Base-by-base conservation (phyloP, 495 filamentous ascomycete species). In the Aspergillus saccharolyticus region DNA sequence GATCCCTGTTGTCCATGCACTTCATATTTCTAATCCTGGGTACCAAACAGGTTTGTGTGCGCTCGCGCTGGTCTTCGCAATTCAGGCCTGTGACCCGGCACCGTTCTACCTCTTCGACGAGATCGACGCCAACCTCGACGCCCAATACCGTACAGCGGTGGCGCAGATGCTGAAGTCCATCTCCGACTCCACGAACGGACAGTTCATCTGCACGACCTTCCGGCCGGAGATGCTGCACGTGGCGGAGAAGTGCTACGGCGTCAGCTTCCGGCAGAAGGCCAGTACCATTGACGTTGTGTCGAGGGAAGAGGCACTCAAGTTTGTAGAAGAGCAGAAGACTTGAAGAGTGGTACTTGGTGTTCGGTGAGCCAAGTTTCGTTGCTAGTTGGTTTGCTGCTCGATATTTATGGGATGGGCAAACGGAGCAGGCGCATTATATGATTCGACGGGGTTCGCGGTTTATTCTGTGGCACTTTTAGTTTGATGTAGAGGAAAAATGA, bases 21-120 rank as follows among this genome's bases (percentile, higher is more conserved):
- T 33, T 42, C 22, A 43, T 58, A 22, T 48, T 44, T 1, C 67
- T 70, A 72, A 72, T 63, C 56, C 8, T n/a, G n/a, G n/a, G 33
- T 10, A 39, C 33, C 7, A 43, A 44, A 45, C 47, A 93, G 89
- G 90, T 85, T 79, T 96, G 57, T 96, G 93, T 73, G 94, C 94
- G 15, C 84, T 99, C 50, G 93, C 93, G 54, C 83, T 99, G 49
- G 90, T 99, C 60, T 97, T 99, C 69, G 94, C 94, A n/a, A 96
- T 99, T 70, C 94, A 99, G 66, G 89, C 91, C 61, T 96, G 94
- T 65, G 94, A 97, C 64, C 94, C 95, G 6, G 93, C 92, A 17
- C 94, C 94, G 14, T 97, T 99, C 77, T 96, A 97, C 73, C 89
- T 99, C 60, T 99, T 99, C 60, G 94, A 99, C 69, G 94, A 99